Evolutionary conservation across 1,284 basidiomycete species (phyloP), one percentile per base, ranked within the genome.

Genomic region (Sporisorium graminicola): DNA sequence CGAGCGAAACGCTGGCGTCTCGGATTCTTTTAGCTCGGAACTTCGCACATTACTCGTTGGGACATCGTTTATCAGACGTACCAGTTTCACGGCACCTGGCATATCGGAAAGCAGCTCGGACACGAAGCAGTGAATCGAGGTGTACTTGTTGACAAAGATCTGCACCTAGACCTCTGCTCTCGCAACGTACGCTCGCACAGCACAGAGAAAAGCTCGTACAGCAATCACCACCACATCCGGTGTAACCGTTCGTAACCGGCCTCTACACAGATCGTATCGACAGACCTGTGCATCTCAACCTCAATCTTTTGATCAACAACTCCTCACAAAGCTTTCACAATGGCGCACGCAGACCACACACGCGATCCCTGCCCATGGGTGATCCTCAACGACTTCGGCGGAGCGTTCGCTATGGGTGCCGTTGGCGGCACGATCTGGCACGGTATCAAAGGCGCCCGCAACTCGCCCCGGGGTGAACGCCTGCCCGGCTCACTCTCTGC

Each of bases 381-480:
- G 63, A 94, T 99, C 86, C 91, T 99, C 78, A 98, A 94, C 88
- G 96, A 99, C 88, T 96, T 97, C 86, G 96, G 96, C 78, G 95
- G 94, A 79, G 95, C 95, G 5, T 86, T 86, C 86, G 91, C 94
- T 37, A 96, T 96, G 94, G 94, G 94, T 85, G 93, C 94, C 24
- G 91, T 96, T 55, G 95, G 95, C 81, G 94, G 96, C 82, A 94
- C 94, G 78, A 95, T 99, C 85, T 99, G 96, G 96, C 95, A 99
- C 88, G 94, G 95, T 78, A 95, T 98, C 85, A 99, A 99, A 87
- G 97, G 96, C 69, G 95, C 95, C 18, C 90, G 96, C 81, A 99
- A 98, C 87, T 96, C 94, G 70, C 96, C 96, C 65, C 90, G 92
- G 86, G 97, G 97, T 50, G 95, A 98, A 86, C 92, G 96, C 56